phyloP scores from a whole-genome alignment of 1,284 basidiomycete species.

The Cryptococcus floricola region DNA sequence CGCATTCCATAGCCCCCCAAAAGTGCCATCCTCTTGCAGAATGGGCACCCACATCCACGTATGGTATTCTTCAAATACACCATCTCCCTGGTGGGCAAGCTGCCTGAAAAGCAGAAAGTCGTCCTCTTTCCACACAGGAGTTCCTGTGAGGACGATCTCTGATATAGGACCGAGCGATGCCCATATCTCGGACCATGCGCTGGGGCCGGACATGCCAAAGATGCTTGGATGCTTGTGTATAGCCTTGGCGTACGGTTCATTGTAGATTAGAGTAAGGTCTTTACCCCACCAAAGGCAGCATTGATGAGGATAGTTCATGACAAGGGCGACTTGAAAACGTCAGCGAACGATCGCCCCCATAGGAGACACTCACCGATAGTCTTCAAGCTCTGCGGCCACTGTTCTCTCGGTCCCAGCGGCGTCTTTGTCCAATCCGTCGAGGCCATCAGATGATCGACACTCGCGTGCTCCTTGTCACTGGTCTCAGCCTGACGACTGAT shows the following conservation, averaged over 20 bases:
- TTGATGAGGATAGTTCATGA: conserved; percentile 39
- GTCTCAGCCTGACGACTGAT: conserved; percentile 8
- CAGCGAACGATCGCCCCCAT: neutral
- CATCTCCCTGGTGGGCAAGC: conserved; percentile 28
- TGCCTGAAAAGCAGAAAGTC: conserved; percentile 38
- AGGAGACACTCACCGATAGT: conserved; percentile 26
- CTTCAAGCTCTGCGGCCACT: conserved; percentile 39
- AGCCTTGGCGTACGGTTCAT: conserved; percentile 36
- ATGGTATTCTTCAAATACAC: conserved; percentile 28
- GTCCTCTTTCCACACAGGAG: conserved; percentile 40
- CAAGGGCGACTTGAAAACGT: conserved; percentile 18
- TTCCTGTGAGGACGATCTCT: conserved; percentile 38
- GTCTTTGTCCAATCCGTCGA: conserved; percentile 44
- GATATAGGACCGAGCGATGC: conserved; percentile 36
- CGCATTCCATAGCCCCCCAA: conserved; percentile 42
- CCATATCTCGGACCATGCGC: conserved; percentile 45
- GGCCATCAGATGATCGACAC: conserved; percentile 31
- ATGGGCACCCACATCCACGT: conserved; percentile 44
- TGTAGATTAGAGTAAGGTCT: conserved; percentile 45
- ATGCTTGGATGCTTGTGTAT: conserved; percentile 40
- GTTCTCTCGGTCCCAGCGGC: conserved; percentile 31
- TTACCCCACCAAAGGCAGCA: conserved; percentile 46
- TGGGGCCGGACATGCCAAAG: conserved; percentile 41
- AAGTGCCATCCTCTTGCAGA: conserved; percentile 29
- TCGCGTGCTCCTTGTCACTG: conserved; percentile 6